Base-by-base conservation (phyloP, 2,329 filamentous ascomycete species). In the Fusarium udum region DNA sequence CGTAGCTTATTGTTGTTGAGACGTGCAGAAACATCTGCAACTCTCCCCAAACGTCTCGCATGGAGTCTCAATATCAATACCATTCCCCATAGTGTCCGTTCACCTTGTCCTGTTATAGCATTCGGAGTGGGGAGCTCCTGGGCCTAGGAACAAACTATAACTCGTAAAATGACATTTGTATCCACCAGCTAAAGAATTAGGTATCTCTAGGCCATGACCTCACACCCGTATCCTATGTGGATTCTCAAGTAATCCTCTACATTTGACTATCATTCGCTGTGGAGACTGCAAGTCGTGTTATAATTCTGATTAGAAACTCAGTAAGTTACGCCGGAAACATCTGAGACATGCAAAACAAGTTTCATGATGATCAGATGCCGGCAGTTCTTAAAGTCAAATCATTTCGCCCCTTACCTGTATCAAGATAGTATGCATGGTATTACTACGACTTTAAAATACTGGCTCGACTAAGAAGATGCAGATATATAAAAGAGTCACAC, bases 131-230 rank as follows among this genome's bases (percentile, higher is more conserved):
- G 46, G 55, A 51, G 42, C 32, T 55, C 34, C 37, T 63, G 43
- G 31, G 48, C 62, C 70, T 46, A 31, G 22, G 24, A 32, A 52
- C 45, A 48, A 37, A 26, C 42, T 42, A 60, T 48, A 37, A 46
- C 55, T 31, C 46, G 45, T 40, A 67, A 26, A 40, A 65, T 60
- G 45, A n/a, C 64, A 48, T 65, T 28, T 36, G 64, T 73, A 69
- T 45, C 71, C 70, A 73, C 65, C 34, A 48, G 32, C n/a, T 36
- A 26, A 71, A 36, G 15, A 48, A 28, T 49, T 39, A 26, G 26
- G 26, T 26, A 32, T 64, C 26, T 72, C 46, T 40, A 34, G 37
- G 51, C 45, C 46, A n/a, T 28, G 32, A 58, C 20, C 57, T 34
- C 61, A 48, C 22, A 39, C 26, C n/a, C 28, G 32, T 12, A 22